Evolutionary conservation across 257 asterid species (phyloP).

Genomic region (Penstemon davidsonii): DNA sequence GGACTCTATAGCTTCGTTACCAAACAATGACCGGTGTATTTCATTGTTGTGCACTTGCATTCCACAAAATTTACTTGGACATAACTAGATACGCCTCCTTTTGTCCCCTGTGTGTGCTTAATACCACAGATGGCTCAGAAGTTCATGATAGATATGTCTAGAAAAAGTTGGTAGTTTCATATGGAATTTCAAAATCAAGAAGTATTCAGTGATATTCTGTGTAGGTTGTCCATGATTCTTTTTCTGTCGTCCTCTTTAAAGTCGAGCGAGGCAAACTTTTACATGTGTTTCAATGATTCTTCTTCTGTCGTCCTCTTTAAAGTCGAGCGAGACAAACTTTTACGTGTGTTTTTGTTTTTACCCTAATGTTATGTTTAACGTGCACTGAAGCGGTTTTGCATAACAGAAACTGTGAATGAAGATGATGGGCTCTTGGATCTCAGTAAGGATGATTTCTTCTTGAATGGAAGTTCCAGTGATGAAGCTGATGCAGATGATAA

Average conservation of each 20-base stretch:
- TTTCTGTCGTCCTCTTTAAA: neutral
- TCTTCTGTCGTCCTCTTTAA: neutral
- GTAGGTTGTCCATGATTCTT: neutral
- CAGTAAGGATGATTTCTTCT: slow-evolving; percentile 88
- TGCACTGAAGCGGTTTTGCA: slow-evolving; percentile 20
- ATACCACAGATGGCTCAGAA: too few species aligned
- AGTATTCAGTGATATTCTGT: too few species aligned
- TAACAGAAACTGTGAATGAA: slow-evolving; percentile 94
- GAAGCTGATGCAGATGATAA: slow-evolving; percentile 94
- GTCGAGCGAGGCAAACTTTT: neutral
- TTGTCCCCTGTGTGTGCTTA: too few species aligned
- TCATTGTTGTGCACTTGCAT: too few species aligned
- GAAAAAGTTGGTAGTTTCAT: too few species aligned
- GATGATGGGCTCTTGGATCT: slow-evolving; percentile 87
- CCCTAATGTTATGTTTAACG: slow-evolving; percentile 12
- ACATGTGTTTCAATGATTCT: neutral
- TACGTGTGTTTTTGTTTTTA: neutral
- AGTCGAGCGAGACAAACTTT: neutral
- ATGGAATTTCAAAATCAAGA: too few species aligned
- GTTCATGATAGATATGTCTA: too few species aligned
- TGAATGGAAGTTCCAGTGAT: slow-evolving; percentile 89
- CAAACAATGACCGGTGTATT: too few species aligned
- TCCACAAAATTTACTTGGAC: too few species aligned
- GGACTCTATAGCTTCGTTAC: too few species aligned
- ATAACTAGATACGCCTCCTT: too few species aligned